Evolutionary conservation across 2,329 filamentous ascomycete genomes (phyloP), one percentile per base, ranked within the genome.

Genomic region (Pseudohalonectria lignicola): DNA sequence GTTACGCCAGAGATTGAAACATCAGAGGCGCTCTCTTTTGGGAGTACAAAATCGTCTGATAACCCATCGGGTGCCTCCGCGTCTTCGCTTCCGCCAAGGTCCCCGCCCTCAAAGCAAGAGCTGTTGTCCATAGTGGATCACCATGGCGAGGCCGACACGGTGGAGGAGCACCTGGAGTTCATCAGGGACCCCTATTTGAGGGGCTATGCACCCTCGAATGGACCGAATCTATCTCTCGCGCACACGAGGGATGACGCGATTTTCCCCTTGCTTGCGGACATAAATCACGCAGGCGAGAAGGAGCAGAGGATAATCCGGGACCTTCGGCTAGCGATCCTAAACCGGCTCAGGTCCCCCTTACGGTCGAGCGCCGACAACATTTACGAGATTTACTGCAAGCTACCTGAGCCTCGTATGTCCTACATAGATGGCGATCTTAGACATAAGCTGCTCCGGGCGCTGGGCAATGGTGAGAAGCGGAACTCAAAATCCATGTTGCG

Each of bases 401-500:
- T 78, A 8, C 71, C 72, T 0, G 64, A 72, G 40, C 69, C 66
- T 5, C 63, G 70, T 29, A 69, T 74, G 60, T 51, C 67, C 4
- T 58, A 69, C 37, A 52, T 79, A 3, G 60, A 62, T 8, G 61
- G 63, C 42, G 52, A 57, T 11, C 60, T 76, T 34, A 73, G 87
- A 15, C 76, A 78, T 38, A 57, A 64, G 7, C 63, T 94, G 16
- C 63, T 94, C 37, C 75, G 73, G 39, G 72, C 78, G 31, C 73
- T 94, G 44, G 79, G 82, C 28, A 16, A 70, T 74, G 33, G 72
- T 76, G 66, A 73, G 36, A 67, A 69, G 29, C 71, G 74, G 41
- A 62, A 70, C 36, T 26, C 23, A 12, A 26, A 60, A 45, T 70
- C 76, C 34, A 93, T 87, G 82, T 66, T 84, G 49, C 80, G 85